phyloP scores from a whole-genome alignment of 331 rosid genomes.

The Telfairia occidentalis region DNA sequence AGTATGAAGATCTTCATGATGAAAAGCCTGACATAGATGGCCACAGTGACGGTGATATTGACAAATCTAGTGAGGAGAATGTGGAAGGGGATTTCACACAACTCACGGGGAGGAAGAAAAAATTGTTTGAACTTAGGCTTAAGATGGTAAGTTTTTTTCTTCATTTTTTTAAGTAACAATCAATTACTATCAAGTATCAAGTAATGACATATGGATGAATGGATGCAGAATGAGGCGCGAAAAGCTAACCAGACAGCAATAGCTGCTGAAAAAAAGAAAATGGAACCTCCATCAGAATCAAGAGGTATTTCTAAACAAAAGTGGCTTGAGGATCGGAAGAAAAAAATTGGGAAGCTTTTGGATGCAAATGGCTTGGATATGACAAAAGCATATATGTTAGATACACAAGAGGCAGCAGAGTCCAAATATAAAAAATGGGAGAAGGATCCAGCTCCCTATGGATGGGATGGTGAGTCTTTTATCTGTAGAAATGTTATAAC shows the following conservation, averaged over 20 bases:
- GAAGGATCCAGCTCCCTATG: slow-evolving; percentile 88
- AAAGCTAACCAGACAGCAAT: slow-evolving; percentile 84
- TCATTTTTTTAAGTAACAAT: not conserved
- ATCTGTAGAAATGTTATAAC: not conserved
- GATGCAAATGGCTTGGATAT: slow-evolving; percentile 93
- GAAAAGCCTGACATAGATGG: slow-evolving; percentile 37
- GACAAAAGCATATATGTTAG: slow-evolving; percentile 82
- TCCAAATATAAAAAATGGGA: slow-evolving; percentile 93
- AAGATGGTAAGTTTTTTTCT: slow-evolving; percentile 61
- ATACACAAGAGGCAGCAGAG: slow-evolving; percentile 84
- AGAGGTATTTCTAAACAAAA: slow-evolving; percentile 93
- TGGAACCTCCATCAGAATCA: slow-evolving; percentile 81
- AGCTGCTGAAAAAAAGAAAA: slow-evolving; percentile 82
- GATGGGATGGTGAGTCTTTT: slow-evolving; percentile 79
- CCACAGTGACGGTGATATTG: slow-evolving; percentile 39
- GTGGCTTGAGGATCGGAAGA: slow-evolving; percentile 98
- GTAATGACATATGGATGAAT: slow-evolving; percentile 8
- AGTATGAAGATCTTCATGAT: slow-evolving; percentile 36
- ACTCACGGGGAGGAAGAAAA: slow-evolving; percentile 66
- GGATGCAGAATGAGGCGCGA: slow-evolving; percentile 64
- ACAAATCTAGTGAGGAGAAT: slow-evolving; percentile 26
- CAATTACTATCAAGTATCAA: not conserved
- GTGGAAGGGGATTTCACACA: slow-evolving; percentile 22
- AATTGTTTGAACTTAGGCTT: slow-evolving; percentile 68
- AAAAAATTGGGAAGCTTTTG: slow-evolving; percentile 73